A percentile compares a stretch with the other conserved stretches of the same genome.
Conservation (phyloP, 495 filamentous ascomycete genomes). For the Immersiella caudata region DNA sequence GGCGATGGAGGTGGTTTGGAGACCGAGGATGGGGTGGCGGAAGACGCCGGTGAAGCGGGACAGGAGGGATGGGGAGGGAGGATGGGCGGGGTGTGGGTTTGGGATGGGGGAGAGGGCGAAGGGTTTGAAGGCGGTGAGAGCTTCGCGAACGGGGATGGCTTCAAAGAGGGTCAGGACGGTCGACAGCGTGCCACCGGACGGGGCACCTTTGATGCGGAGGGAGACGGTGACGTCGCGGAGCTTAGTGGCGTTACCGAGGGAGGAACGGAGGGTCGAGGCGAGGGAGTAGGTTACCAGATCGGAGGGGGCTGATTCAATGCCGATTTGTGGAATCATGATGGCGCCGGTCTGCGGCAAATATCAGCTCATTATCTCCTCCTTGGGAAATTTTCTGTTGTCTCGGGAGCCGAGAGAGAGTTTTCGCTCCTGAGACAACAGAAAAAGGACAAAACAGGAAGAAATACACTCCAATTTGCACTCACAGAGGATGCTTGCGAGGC, state of each 20-base stretch:
- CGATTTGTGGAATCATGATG: conserved; percentile 84
- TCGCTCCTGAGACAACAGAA: no score
- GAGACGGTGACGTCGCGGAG: conserved; percentile 59
- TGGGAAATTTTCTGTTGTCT: no score
- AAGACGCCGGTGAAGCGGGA: conserved; percentile 63
- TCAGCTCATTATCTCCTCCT: no score
- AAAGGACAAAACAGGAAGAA: no score
- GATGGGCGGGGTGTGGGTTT: conserved; percentile 49
- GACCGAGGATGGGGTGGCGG: conserved; percentile 65
- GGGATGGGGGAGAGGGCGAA: conserved; percentile 68
- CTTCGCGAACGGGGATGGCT: conserved; percentile 58
- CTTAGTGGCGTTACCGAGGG: conserved; percentile 49
- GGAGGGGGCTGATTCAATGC: conserved; percentile 81
- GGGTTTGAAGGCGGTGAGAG: conserved; percentile 59
- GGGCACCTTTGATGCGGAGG: conserved; percentile 62
- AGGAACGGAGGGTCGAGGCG: conserved; percentile 62
- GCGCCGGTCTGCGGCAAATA: conserved; percentile 78
- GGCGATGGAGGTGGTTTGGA: conserved; percentile 63
- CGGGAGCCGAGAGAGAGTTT: no score
- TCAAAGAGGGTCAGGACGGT: conserved; percentile 68
- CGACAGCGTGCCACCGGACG: conserved; percentile 75
- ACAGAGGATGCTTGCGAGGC: no score
- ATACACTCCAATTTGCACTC: no score
- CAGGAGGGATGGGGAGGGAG: conserved; percentile 37
- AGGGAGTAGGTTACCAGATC: conserved; percentile 78